A percentile compares a stretch with the other conserved stretches of the same genome.
Evolutionary conservation across 768 basidiomycete genomes (phyloP).

Genomic region (Lentinula edodes): DNA sequence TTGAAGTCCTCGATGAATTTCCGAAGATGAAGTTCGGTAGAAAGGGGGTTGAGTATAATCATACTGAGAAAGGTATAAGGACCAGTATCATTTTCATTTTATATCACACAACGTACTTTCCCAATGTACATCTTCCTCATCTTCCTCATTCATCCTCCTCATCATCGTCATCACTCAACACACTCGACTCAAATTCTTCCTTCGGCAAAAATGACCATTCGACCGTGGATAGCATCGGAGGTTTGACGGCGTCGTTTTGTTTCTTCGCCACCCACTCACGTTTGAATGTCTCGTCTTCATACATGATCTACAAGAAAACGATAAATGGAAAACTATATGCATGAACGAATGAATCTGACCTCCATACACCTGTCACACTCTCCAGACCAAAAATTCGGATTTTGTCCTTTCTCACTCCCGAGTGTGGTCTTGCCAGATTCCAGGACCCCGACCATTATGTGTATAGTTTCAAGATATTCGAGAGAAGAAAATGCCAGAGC

Average conservation of each 20-base stretch:
- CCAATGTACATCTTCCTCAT: background rate
- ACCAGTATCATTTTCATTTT: too few relatives aligned
- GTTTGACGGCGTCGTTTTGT: background rate
- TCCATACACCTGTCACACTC: slow-evolving; percentile 5
- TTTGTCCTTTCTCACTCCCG: background rate
- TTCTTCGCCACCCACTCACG: background rate
- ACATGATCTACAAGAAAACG: background rate
- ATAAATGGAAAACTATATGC: too few relatives aligned
- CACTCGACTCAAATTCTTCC: background rate
- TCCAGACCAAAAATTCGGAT: background rate
- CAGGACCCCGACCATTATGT: background rate
- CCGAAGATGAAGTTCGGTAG: background rate
- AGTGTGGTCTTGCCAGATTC: background rate
- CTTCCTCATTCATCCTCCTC: background rate
- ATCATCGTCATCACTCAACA: background rate
- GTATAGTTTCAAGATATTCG: background rate
- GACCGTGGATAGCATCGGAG: background rate
- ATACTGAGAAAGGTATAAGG: background rate
- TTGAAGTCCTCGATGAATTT: background rate
- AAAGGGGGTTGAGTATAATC: background rate
- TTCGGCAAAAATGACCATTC: background rate
- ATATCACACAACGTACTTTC: background rate
- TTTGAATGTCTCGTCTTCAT: background rate
- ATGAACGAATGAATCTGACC: background rate
- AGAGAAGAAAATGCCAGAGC: background rate